Evolutionary conservation across 306 rosid species (phyloP), one percentile per base, ranked within the genome.

Genomic region (Pterocarpus macrocarpus): DNA sequence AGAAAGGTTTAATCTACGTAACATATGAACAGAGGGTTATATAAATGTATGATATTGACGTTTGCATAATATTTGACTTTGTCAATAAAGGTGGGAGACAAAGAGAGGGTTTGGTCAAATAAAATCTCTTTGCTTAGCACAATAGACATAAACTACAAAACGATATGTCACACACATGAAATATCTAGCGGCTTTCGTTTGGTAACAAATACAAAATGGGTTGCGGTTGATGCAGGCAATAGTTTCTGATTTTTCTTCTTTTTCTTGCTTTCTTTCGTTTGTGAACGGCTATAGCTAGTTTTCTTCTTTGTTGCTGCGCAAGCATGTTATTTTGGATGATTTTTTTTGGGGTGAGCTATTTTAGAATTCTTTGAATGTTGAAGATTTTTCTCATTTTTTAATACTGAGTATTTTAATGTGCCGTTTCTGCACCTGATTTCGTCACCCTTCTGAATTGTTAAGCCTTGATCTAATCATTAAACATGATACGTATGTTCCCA

Each of bases 41-140:
- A 22, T 22, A 22, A 22, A 11, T 11, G 1, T 10, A 3, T 47
- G 53, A 47, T 3, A 12, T 2, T 47, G 53, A 12, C n/a, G 53
- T 47, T 47, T 47, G n/a, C 41, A 59, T 39, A 53, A 22, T 4
- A 11, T 57, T 77, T 83, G 91, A 87, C 81, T 67, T 44, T 84
- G 88, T 87, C 90, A 88, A 82, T 9, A 71, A 79, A 55, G 87
- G 71, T 68, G 30, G 76, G 82, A 53, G 78, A 13, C 47, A 32
- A 45, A 63, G 78, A 49, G 1, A 63, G 10, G 65, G 67, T 41
- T 63, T 71, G 90, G 94, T 92, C 97, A 89, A 89, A 89, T 65
- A 58, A 80, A 69, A 82, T 79, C 30, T 22, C 30, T 50, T 71
- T 73, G 49, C 84, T 50, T 61, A 2, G 1, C 1, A 12, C 12